These are phyloP conservation scores for Glycine tomentella DNA, from an alignment of 306 rosid species.

Conservation along the genomic window DNA sequence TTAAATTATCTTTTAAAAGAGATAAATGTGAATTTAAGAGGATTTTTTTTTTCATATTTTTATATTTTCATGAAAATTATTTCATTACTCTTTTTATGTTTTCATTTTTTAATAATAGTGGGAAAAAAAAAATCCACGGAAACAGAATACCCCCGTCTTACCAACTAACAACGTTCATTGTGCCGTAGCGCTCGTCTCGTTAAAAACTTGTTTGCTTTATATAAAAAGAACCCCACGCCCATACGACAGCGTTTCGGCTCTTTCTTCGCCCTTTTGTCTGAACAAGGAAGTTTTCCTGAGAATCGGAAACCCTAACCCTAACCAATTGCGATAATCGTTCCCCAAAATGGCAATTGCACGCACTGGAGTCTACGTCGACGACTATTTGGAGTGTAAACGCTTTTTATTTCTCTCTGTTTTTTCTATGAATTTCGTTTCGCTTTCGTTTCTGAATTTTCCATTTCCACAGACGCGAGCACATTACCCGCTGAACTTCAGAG, in stretches of 20 bases:
- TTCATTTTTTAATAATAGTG: not conserved
- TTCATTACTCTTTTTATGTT: not conserved
- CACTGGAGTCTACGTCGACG: conserved; percentile 97
- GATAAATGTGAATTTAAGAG: too few species aligned
- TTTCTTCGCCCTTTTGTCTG: not conserved
- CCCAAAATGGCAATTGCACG: conserved; percentile 87
- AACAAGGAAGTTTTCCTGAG: not conserved
- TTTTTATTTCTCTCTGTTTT: not conserved
- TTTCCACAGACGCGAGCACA: conserved; percentile 76
- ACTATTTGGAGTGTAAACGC: conserved; percentile 84
- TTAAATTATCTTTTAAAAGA: too few species aligned
- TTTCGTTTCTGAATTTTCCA: not conserved
- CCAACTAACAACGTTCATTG: conserved; percentile 13
- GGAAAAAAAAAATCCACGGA: not conserved
- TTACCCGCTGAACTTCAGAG: conserved; percentile 98
- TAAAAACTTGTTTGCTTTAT: not conserved
- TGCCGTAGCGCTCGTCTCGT: not conserved
- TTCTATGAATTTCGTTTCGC: not conserved
- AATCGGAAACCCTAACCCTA: conserved; percentile 59
- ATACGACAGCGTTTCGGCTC: conserved; percentile 50
- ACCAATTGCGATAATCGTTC: conserved; percentile 26
- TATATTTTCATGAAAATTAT: too few species aligned
- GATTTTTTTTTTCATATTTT: too few species aligned
- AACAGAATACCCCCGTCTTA: conserved; percentile 27
- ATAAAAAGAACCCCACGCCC: not conserved